Evolutionary conservation across 2,329 filamentous ascomycete species (phyloP).

Genomic region (Exophiala aquamarina): DNA sequence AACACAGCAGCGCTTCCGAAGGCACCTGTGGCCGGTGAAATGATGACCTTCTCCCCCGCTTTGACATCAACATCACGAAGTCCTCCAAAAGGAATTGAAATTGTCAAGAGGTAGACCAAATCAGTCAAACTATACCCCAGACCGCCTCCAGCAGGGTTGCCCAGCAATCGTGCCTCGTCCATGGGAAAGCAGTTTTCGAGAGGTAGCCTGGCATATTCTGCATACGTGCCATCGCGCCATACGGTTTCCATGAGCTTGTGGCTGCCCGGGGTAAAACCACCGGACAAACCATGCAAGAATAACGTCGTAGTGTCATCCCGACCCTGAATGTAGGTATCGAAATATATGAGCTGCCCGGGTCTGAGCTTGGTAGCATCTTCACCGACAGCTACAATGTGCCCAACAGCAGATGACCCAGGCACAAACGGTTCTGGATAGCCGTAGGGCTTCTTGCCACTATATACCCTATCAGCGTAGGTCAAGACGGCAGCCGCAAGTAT

Average conservation of each 20-base stretch:
- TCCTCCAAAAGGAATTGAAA: slow-evolving; percentile 47
- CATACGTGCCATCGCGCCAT: slow-evolving; percentile 39
- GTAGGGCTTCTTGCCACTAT: slow-evolving; percentile 35
- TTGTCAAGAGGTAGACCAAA: slow-evolving; percentile 38
- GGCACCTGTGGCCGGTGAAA: slow-evolving; percentile 51
- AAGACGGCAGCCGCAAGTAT: slow-evolving; percentile 39
- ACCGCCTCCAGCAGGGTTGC: too few relatives aligned
- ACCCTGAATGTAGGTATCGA: slow-evolving; percentile 36
- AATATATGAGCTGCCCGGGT: slow-evolving; percentile 38
- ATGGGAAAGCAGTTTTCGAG: slow-evolving; percentile 38
- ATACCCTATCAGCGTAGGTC: slow-evolving; percentile 40
- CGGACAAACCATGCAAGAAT: slow-evolving; percentile 21
- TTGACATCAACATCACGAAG: slow-evolving; percentile 39
- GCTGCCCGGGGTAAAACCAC: slow-evolving; percentile 31
- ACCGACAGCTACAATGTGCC: slow-evolving; percentile 36
- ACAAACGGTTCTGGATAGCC: slow-evolving; percentile 36
- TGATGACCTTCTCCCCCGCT: slow-evolving; percentile 50
- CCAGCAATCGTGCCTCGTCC: slow-evolving; percentile 32
- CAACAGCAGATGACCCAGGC: slow-evolving; percentile 35
- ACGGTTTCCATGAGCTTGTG: slow-evolving; percentile 34
- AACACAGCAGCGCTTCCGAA: slow-evolving; percentile 51
- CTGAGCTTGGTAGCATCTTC: slow-evolving; percentile 36
- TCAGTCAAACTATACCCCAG: slow-evolving; percentile 44
- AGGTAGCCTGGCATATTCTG: slow-evolving; percentile 35
- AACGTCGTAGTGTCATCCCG: slow-evolving; percentile 35